phyloP scores from a whole-genome alignment of 768 basidiomycete genomes.

The Leccinum subtestaceum region DNA sequence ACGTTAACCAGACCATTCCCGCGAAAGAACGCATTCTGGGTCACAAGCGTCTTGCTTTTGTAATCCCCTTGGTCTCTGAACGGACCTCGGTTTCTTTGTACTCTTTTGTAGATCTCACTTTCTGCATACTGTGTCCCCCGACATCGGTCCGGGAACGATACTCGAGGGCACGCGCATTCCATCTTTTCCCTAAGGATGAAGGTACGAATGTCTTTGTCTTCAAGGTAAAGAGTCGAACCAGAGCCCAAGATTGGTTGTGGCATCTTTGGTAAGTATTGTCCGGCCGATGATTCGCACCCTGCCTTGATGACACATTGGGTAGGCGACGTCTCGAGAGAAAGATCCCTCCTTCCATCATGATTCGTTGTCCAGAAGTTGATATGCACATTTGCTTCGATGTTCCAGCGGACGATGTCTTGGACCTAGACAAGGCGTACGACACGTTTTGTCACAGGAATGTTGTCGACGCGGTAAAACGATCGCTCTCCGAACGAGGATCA shows the following conservation, averaged over 20 bases:
- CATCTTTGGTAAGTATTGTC: slow-evolving; percentile 60
- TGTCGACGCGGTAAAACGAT: slow-evolving; percentile 56
- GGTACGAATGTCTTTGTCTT: slow-evolving; percentile 88
- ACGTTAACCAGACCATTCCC: slow-evolving; percentile 48
- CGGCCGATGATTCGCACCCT: background rate
- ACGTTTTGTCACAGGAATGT: slow-evolving; percentile 63
- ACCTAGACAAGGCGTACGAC: slow-evolving; percentile 40
- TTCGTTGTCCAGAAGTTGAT: slow-evolving; percentile 66
- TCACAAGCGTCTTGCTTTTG: slow-evolving; percentile 75
- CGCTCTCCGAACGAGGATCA: slow-evolving; percentile 36
- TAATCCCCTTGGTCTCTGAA: slow-evolving; percentile 66
- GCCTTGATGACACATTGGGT: background rate
- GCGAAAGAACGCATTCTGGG: slow-evolving; percentile 65
- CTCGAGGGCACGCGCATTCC: slow-evolving; percentile 45
- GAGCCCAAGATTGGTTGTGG: slow-evolving; percentile 91
- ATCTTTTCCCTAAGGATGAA: slow-evolving; percentile 53
- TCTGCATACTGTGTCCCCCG: slow-evolving; percentile 69
- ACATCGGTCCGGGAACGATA: slow-evolving; percentile 40
- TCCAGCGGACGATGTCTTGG: slow-evolving; percentile 44
- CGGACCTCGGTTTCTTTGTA: slow-evolving; percentile 78
- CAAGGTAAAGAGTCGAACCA: slow-evolving; percentile 72
- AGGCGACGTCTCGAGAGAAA: slow-evolving; percentile 74
- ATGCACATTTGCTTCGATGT: slow-evolving; percentile 69
- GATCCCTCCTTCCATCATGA: slow-evolving; percentile 66
- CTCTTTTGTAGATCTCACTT: slow-evolving; percentile 82